These are phyloP conservation scores for Trichosporon sp. DNA, from an alignment of 1,284 basidiomycete genomes.

Conservation along the genomic window DNA sequence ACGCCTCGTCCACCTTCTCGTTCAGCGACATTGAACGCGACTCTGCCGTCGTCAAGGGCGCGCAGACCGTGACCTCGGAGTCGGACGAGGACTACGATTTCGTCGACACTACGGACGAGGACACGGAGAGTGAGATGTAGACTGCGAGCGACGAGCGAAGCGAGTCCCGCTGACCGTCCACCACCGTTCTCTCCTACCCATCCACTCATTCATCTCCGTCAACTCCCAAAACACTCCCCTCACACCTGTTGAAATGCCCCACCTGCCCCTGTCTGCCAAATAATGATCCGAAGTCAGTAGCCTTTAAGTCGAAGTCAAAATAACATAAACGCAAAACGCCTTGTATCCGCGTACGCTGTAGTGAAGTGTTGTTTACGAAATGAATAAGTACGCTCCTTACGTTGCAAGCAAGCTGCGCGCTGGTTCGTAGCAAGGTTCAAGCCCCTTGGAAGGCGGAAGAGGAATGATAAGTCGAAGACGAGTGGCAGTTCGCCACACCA, in stretches of 20 bases:
- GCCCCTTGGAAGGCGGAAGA: too few species aligned
- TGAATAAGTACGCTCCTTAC: neutral
- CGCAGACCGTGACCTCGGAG: conserved; percentile 20
- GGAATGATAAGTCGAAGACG: too few species aligned
- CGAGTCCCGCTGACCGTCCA: neutral
- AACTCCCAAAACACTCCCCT: neutral
- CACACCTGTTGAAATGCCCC: conserved; percentile 1
- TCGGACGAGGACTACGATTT: conserved; percentile 31
- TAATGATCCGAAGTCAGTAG: neutral
- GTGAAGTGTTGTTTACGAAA: conserved; percentile 15
- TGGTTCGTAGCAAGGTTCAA: too few species aligned
- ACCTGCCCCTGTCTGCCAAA: neutral
- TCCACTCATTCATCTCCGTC: neutral
- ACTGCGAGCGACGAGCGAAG: neutral
- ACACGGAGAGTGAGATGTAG: conserved; percentile 33
- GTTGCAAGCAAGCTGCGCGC: too few species aligned
- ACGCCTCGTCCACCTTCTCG: conserved; percentile 31
- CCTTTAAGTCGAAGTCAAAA: neutral
- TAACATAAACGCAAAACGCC: conserved; percentile 5
- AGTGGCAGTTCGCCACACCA: too few species aligned
- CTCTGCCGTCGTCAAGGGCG: conserved; percentile 3
- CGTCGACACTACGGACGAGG: conserved; percentile 33
- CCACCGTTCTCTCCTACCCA: neutral
- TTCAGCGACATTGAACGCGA: conserved; percentile 28
- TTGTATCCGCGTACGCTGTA: neutral